Evolutionary conservation across 164 flowering plant species (phyloP).

Genomic region (Protea cynaroides): DNA sequence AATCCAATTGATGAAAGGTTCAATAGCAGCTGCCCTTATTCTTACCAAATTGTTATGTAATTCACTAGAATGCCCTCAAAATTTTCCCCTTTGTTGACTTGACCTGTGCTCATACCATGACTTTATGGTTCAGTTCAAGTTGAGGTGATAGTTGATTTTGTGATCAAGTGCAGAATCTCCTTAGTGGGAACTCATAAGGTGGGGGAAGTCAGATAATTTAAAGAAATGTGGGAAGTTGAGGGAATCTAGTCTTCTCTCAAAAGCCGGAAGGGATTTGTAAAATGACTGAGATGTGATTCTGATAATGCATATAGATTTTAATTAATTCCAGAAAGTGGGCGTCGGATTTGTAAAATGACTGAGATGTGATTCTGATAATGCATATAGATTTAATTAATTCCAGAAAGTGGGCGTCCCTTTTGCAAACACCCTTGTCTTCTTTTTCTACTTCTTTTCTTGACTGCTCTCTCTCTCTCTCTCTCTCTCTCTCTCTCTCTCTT

Average conservation of each 20-base stretch:
- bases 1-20: no score
- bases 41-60: no score
- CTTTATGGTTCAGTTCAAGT: no score
- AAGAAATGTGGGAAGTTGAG: constrained; percentile 13
- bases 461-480: not conserved
- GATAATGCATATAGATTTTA: constrained; percentile 4
- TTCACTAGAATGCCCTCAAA: no score
- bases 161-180: constrained; percentile 1
- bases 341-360: constrained; percentile 12
- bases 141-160: not conserved
- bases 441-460: constrained; percentile 14
- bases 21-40: no score
- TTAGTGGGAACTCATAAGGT: not conserved
- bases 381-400: constrained; percentile 9
- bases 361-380: constrained; percentile 11
- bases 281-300: constrained; percentile 18
- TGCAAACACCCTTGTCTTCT: constrained; percentile 18
- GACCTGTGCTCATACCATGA: no score
- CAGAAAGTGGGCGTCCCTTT: constrained; percentile 52
- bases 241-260: constrained; percentile 52
- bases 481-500: not conserved
- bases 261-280: constrained; percentile 33
- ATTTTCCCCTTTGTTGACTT: no score
- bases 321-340: no score
- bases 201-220: constrained; percentile 12